phyloP scores from a whole-genome alignment of 176 grass and related monocot species.

The Oryza glumipatula region DNA sequence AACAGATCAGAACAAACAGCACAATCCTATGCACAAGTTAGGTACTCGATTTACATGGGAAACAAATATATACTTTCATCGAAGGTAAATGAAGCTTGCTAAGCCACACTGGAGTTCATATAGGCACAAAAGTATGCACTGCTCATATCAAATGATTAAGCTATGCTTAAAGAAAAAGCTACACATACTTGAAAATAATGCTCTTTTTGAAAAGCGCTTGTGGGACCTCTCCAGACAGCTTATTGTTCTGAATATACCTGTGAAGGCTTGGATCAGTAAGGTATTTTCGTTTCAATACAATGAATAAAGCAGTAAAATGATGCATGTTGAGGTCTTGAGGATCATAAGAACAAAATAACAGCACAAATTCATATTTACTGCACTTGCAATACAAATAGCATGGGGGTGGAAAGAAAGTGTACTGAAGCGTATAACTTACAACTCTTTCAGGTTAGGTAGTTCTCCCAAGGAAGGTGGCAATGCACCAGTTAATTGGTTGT shows the following conservation, averaged over 20 bases:
- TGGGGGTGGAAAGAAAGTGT: slow-evolving; percentile 21
- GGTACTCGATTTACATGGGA: slow-evolving; percentile 9
- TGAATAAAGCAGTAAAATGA: slow-evolving; percentile 26
- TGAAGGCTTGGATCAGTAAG: slow-evolving; percentile 40
- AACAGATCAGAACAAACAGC: slow-evolving; percentile 43
- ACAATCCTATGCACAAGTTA: slow-evolving; percentile 1
- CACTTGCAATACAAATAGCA: not conserved
- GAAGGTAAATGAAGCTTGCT: slow-evolving; percentile 21
- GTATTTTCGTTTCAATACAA: not conserved
- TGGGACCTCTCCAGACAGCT: slow-evolving; percentile 70
- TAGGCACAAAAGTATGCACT: slow-evolving; percentile 22
- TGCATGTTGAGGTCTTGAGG: not conserved
- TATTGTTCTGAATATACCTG: slow-evolving; percentile 96
- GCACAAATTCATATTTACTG: not conserved
- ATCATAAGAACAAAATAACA: slow-evolving; percentile 6
- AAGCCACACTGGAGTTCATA: slow-evolving; percentile 22
- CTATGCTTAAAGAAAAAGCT: slow-evolving; percentile 32
- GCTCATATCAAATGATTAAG: slow-evolving; percentile 19
- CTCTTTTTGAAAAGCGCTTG: slow-evolving; percentile 69
- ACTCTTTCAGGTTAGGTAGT: slow-evolving; percentile 79
- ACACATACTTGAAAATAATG: slow-evolving; percentile 81
- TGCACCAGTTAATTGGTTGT: slow-evolving; percentile 78
- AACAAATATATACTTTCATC: not conserved
- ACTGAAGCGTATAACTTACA: slow-evolving; percentile 66
- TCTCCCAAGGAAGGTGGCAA: slow-evolving; percentile 75